These are phyloP conservation scores for Backusella circina DNA, from an alignment of 192 early-diverging fungal genomes.

Conservation along the genomic window DNA sequence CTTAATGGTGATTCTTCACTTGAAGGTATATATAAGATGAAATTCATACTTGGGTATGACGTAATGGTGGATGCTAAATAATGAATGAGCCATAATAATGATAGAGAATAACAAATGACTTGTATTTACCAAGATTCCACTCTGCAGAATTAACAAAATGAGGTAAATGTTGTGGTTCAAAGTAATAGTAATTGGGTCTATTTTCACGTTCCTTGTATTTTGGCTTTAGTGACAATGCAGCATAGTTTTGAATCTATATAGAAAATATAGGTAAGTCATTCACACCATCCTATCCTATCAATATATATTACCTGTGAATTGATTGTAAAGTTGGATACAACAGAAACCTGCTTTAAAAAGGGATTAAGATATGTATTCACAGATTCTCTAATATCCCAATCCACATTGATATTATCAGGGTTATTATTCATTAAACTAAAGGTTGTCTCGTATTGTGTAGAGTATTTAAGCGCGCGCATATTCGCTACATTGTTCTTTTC, in stretches of 20 bases:
- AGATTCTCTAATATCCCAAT: conserved; percentile 83
- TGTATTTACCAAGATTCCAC: conserved; percentile 82
- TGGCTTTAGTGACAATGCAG: conserved; percentile 70
- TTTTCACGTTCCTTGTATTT: conserved; percentile 40
- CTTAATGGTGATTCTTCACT: conserved; percentile 62
- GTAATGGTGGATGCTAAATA: conserved; percentile 85
- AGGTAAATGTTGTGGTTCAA: conserved; percentile 72
- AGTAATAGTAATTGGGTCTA: conserved; percentile 39
- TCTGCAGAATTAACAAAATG: conserved; percentile 95
- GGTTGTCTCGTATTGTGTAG: conserved; percentile 78
- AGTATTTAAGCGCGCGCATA: conserved; percentile 80
- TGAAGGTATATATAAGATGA: conserved; percentile 85
- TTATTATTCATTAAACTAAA: conserved; percentile 87
- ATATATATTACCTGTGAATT: conserved; percentile 58
- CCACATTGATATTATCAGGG: conserved; percentile 58
- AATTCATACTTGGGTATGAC: conserved; percentile 79
- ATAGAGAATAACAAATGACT: neutral
- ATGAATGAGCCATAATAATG: no score
- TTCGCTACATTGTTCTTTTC: conserved; percentile 36
- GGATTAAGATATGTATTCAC: conserved; percentile 65
- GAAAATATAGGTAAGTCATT: no score
- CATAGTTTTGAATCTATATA: conserved; percentile 71
- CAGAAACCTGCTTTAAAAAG: conserved; percentile 63
- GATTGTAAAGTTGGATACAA: conserved; percentile 72
- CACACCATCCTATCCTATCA: no score